Base-by-base conservation (phyloP, 495 filamentous ascomycete species). In the Durotheca rogersii region DNA sequence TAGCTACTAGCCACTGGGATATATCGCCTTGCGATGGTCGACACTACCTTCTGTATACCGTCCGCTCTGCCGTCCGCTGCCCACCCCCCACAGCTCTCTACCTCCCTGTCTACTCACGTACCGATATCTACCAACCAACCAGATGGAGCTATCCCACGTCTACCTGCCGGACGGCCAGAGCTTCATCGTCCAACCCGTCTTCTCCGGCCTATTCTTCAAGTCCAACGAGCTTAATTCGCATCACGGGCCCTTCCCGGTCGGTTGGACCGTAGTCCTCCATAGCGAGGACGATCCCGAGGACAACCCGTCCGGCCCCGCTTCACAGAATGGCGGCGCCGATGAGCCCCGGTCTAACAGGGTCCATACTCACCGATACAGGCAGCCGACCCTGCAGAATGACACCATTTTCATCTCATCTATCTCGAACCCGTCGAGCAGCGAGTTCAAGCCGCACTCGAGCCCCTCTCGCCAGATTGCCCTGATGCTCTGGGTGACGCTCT, bases 401-500 rank as follows among this genome's bases (percentile, higher is more conserved):
- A 81, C 80, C 60, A 72, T 96, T 31, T 95, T 89, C 72, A 89
- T 96, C 50, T 93, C 88, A 12, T 90, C 87, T 48, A 92, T 95
- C 55, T 91, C 88, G 37, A 90, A 82, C 52, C 89, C 90, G 0
- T 86, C 85, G 37, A 86, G 74, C 58, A 80, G 65, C 57, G 88
- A 95, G 36, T 94, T 85, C 76, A 88, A 88, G 56, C 83, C 89
- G 0, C 77, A 81, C 7, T 80, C 69, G 18, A 94, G 89, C 36
- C 89, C 87, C 0, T 90, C 89, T 0, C 74, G 90, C 23, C 87
- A 90, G 68, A 85, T 95, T 47, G 91, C 91, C 47, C 87, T 95
- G 88, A 92, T 96, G 88, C 80, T 97, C 5, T 98, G 92, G 90
- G 82, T 88, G 19, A 90, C 88, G 1, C 70, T 97, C 23, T 94